A percentile compares a stretch with the other conserved stretches of the same genome.
These are phyloP conservation scores for Penicillium fimorum DNA, from an alignment of 495 filamentous ascomycete genomes.

Conservation along the genomic window DNA sequence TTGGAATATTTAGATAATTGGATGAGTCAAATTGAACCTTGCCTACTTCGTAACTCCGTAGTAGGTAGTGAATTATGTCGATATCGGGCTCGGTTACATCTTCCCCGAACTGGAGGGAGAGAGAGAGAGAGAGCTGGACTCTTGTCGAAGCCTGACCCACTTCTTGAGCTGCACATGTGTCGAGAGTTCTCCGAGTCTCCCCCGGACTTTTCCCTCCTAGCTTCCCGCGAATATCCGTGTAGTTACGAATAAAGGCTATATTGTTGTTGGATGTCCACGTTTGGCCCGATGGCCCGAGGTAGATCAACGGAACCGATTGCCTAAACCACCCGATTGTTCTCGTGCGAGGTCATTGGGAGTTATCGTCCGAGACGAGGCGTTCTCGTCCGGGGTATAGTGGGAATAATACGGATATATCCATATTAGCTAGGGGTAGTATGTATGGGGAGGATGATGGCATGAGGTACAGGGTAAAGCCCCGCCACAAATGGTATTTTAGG, in stretches of 20 bases:
- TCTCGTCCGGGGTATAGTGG: slow-evolving; percentile 10
- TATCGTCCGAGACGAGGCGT: slow-evolving; percentile 2
- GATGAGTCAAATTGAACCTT: too few species aligned
- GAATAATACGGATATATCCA: slow-evolving; percentile 16
- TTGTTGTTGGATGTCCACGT: neutral
- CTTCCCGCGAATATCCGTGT: slow-evolving; percentile 28
- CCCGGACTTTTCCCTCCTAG: slow-evolving; percentile 18
- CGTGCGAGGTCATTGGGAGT: slow-evolving; percentile 1
- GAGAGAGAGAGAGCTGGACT: too few species aligned
- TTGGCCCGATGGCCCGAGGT: slow-evolving; percentile 29
- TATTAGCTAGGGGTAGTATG: slow-evolving; percentile 4
- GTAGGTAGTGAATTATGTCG: neutral
- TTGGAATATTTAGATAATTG: too few species aligned
- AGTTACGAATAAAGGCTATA: neutral
- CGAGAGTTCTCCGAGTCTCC: slow-evolving; percentile 32
- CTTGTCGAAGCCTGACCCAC: neutral
- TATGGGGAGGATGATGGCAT: neutral
- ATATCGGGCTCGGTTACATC: slow-evolving; percentile 5
- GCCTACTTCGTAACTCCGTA: too few species aligned
- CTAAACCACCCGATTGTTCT: slow-evolving; percentile 27
- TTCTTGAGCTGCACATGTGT: slow-evolving; percentile 1
- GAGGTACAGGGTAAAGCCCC: neutral
- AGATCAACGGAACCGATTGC: slow-evolving; percentile 12
- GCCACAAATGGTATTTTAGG: neutral
- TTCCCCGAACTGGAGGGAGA: slow-evolving; percentile 29